Base-by-base conservation (phyloP, 179 eudicot species). In the Monotropa hypopitys region DNA sequence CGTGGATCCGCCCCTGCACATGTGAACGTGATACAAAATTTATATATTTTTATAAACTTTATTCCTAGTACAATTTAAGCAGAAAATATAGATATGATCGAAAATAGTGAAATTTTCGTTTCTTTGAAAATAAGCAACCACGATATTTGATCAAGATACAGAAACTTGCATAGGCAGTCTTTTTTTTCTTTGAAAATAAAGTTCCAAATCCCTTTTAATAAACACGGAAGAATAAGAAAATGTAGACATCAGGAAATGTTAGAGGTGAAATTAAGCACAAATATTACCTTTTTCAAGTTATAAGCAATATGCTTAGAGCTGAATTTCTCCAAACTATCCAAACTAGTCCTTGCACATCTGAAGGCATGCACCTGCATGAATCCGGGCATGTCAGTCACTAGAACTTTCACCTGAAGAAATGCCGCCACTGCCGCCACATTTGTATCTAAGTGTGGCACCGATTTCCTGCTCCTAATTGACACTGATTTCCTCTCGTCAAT, bases 311-410 rank as follows among this genome's bases (percentile, higher is more conserved):
- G 88, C 53, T 86, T 94, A 21, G 97, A 82, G 77, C 95, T 94
- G 76, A 89, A 92, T 50, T 80, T 94, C 84, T 94, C 97, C 85
- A 94, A 84, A 81, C 86, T 84, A 84, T 94, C 98, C 76, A 75
- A 85, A 33, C 89, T 90, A 18, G 54, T 80, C 20, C 98, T 88
- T 20, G 98, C 97, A 81, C 91, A 90, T 71, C 89, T 82, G 59
- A 90, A 89, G 5, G 98, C 98, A 73, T 94, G 97, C 28, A 92
- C 79, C 79, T 94, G 97, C 98, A 94, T 90, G 77, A 92, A 89
- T 12, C 84, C 92, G 0, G 97, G 96, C 98, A 94, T 92, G 79
- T 94, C 98, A 7, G 92, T 88, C 8, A 88, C 93, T 46, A 94
- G 80, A 32, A 92, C 92, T 81, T 89, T 92, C 38, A 88, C 97